phyloP scores from a whole-genome alignment of 768 basidiomycete species.

The Jaapia argillacea region DNA sequence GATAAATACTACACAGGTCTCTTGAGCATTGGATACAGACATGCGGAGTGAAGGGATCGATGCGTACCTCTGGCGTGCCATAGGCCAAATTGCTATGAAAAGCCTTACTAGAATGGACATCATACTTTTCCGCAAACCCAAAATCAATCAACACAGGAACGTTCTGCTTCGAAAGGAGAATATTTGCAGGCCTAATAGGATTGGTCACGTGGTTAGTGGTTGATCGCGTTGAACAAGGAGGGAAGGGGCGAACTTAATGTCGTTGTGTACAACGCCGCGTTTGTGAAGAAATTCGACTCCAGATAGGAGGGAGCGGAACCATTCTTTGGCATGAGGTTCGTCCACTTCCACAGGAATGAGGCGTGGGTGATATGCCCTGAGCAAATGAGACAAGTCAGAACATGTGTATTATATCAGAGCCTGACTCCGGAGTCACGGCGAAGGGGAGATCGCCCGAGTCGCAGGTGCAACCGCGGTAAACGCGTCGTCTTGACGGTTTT shows the following conservation, averaged over 20 bases:
- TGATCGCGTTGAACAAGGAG: constrained; percentile 3
- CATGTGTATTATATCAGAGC: too few relatives aligned
- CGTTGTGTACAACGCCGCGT: constrained; percentile 84
- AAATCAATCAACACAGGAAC: constrained; percentile 92
- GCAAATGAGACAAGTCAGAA: too few relatives aligned
- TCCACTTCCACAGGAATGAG: constrained; percentile 84
- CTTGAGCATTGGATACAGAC: not conserved
- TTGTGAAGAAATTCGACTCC: constrained; percentile 78
- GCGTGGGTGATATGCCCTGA: constrained; percentile 79
- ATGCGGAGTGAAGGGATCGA: constrained; percentile 2
- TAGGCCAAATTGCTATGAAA: constrained; percentile 80
- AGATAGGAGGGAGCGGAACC: constrained; percentile 77
- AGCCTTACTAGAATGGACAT: constrained; percentile 46
- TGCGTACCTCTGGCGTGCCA: constrained; percentile 80
- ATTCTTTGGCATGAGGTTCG: constrained; percentile 64
- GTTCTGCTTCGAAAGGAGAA: constrained; percentile 69
- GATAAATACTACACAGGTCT: constrained; percentile 69
- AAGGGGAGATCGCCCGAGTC: too few relatives aligned
- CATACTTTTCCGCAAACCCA: constrained; percentile 89
- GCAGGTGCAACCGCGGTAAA: too few relatives aligned
- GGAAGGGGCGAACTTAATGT: constrained; percentile 65
- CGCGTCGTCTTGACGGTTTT: constrained; percentile 1
- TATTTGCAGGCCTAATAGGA: constrained; percentile 72
- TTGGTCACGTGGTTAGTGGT: not conserved
- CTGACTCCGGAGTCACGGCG: too few relatives aligned